These are phyloP conservation scores for Peronospora farinosa DNA, from an alignment of 352 stramenopile species.

Conservation along the genomic window DNA sequence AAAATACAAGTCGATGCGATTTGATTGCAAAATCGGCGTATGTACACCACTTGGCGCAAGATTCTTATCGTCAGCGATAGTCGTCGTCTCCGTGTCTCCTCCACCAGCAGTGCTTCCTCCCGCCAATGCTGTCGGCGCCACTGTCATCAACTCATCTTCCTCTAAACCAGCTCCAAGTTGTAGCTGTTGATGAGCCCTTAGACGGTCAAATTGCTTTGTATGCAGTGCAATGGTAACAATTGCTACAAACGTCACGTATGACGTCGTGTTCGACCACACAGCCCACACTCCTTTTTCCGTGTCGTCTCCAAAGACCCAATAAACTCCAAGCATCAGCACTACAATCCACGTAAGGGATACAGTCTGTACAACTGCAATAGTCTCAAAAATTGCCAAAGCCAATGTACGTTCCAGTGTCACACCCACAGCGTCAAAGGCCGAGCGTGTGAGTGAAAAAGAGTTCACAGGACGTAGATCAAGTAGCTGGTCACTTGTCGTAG, in stretches of 20 bases:
- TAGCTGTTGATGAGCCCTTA: constrained; percentile 56
- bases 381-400: constrained; percentile 54
- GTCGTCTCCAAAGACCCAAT: constrained; percentile 45
- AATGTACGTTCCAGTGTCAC: constrained; percentile 47
- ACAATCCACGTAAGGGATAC: constrained; percentile 46
- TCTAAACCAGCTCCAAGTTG: constrained; percentile 56
- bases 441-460: constrained; percentile 55
- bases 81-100: constrained; percentile 1
- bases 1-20: constrained; percentile 35
- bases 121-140: constrained; percentile 17
- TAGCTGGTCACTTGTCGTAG: constrained; percentile 7
- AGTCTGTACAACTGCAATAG: constrained; percentile 55
- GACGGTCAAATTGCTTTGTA: constrained; percentile 54
- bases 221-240: constrained; percentile 49
- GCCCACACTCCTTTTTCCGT: constrained; percentile 27
- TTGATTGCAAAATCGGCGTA: constrained; percentile 36
- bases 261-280: constrained; percentile 28
- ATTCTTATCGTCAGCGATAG: constrained; percentile 6
- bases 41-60: constrained; percentile 12
- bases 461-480: constrained; percentile 20
- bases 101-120: constrained; percentile 3
- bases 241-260: constrained; percentile 26
- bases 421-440: constrained; percentile 29
- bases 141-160: constrained; percentile 31
- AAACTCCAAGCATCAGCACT: constrained; percentile 36